Conservation (phyloP, 306 rosid species). For the Inga oerstediana region DNA sequence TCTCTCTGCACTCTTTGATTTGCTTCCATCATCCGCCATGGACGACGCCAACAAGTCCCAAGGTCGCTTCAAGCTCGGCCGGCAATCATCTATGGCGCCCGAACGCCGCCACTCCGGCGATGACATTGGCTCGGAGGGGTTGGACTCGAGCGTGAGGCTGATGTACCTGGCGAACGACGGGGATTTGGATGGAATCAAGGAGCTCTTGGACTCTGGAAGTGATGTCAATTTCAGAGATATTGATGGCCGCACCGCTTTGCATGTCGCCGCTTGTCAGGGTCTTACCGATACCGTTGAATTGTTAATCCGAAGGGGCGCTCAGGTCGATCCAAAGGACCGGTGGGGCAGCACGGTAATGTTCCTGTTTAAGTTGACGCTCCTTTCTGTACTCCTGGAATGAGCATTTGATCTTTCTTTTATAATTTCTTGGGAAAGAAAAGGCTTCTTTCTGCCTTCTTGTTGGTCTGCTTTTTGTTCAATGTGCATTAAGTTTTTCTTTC, state of each 20-base stretch:
- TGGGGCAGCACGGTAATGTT: slow-evolving; percentile 90
- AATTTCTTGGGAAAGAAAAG: background rate
- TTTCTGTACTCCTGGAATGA: background rate
- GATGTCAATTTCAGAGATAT: slow-evolving; percentile 81
- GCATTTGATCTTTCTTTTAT: too few relatives aligned
- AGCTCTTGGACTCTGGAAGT: slow-evolving; percentile 65
- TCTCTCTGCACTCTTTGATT: background rate
- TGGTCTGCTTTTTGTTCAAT: too few relatives aligned
- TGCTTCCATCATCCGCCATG: slow-evolving; percentile 40
- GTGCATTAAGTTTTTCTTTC: background rate
- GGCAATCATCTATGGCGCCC: slow-evolving; percentile 86
- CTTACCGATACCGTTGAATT: slow-evolving; percentile 62
- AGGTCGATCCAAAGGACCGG: slow-evolving; percentile 66
- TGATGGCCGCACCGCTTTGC: slow-evolving; percentile 89
- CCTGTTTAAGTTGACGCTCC: background rate
- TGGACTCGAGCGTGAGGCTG: slow-evolving; percentile 61
- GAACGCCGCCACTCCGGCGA: slow-evolving; percentile 19
- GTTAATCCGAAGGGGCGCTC: slow-evolving; percentile 70
- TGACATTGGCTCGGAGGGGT: slow-evolving; percentile 30
- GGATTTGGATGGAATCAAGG: slow-evolving; percentile 71
- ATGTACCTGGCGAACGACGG: slow-evolving; percentile 92
- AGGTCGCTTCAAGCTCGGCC: slow-evolving; percentile 58
- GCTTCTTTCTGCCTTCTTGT: too few relatives aligned
- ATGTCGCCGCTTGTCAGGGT: slow-evolving; percentile 85
- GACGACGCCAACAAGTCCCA: slow-evolving; percentile 51